A percentile compares a stretch with the other conserved stretches of the same genome.
Evolutionary conservation across 2,329 filamentous ascomycete genomes (phyloP).

Genomic region (Monosporascus sp.): DNA sequence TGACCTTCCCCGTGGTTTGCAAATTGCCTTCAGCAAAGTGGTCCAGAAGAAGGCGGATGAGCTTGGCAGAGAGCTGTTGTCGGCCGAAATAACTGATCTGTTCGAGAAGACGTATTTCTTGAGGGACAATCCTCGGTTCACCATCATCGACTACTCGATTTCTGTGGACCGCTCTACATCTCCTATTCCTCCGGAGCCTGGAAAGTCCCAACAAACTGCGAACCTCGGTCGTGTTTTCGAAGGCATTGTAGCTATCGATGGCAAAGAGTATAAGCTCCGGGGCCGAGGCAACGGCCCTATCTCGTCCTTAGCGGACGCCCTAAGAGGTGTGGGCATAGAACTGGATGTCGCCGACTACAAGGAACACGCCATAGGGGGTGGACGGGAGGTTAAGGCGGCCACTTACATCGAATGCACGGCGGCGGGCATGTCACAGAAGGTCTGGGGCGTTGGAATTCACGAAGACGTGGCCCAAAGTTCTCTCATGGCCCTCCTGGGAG

Average conservation of each 20-base stretch:
- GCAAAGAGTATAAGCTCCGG: conserved; percentile 68
- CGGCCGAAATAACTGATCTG: conserved; percentile 78
- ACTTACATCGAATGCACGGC: conserved; percentile 88
- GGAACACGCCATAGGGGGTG: conserved; percentile 84
- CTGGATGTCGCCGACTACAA: conserved; percentile 93
- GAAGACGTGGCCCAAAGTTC: conserved; percentile 89
- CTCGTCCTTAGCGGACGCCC: conserved; percentile 77
- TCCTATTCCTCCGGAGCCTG: conserved; percentile 60
- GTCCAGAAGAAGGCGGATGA: conserved; percentile 78
- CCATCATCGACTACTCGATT: conserved; percentile 87
- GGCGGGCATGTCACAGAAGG: conserved; percentile 59
- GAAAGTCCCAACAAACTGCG: conserved; percentile 70
- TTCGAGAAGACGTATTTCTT: conserved; percentile 88
- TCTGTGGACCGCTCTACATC: conserved; percentile 74
- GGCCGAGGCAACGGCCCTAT: conserved; percentile 88
- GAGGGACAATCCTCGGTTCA: conserved; percentile 76
- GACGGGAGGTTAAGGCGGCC: conserved; percentile 82
- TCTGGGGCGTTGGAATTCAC: conserved; percentile 90
- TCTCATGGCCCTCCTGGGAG: conserved; percentile 78
- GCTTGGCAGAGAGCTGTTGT: conserved; percentile 76
- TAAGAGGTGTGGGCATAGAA: conserved; percentile 73
- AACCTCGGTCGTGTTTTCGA: conserved; percentile 78
- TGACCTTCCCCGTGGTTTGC: conserved; percentile 86
- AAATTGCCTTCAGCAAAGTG: conserved; percentile 83
- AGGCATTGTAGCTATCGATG: conserved; percentile 78